These are phyloP conservation scores for Aspergillus brasiliensis DNA, from an alignment of 2,329 filamentous ascomycete genomes.

Conservation along the genomic window DNA sequence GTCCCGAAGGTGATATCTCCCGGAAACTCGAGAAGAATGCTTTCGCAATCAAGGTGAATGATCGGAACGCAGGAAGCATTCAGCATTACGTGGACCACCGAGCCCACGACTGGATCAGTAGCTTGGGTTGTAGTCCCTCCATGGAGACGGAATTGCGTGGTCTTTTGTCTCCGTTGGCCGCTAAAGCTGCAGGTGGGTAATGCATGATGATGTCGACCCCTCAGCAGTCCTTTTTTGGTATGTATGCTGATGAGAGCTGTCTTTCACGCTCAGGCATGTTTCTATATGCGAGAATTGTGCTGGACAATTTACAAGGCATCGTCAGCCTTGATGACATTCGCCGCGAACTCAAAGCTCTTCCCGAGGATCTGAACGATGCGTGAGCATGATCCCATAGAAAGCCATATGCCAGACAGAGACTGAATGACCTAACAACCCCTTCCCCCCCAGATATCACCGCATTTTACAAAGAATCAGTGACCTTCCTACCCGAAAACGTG, in stretches of 20 bases:
- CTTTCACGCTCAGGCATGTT: constrained; percentile 7
- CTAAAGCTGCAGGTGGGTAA: constrained; percentile 8
- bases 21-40: not conserved
- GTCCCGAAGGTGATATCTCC: constrained; percentile 8
- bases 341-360: constrained; percentile 29
- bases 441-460: constrained; percentile 5
- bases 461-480: constrained; percentile 1
- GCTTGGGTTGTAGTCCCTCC: not conserved
- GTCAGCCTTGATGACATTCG: constrained; percentile 24
- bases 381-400: constrained; percentile 17
- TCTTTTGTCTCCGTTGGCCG: not conserved
- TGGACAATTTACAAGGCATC: constrained; percentile 1
- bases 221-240: not conserved
- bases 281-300: constrained; percentile 6
- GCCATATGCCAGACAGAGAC: not conserved
- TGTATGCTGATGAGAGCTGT: not conserved
- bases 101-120: not conserved
- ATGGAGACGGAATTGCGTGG: not conserved
- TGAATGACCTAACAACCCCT: not conserved
- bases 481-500: constrained; percentile 8
- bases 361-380: constrained; percentile 33
- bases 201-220: not conserved
- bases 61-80: constrained; percentile 8
- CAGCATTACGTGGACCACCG: constrained; percentile 4
- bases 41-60: constrained; percentile 3